Conservation (phyloP, 345 rosid species). For the Aquilaria sinensis region DNA sequence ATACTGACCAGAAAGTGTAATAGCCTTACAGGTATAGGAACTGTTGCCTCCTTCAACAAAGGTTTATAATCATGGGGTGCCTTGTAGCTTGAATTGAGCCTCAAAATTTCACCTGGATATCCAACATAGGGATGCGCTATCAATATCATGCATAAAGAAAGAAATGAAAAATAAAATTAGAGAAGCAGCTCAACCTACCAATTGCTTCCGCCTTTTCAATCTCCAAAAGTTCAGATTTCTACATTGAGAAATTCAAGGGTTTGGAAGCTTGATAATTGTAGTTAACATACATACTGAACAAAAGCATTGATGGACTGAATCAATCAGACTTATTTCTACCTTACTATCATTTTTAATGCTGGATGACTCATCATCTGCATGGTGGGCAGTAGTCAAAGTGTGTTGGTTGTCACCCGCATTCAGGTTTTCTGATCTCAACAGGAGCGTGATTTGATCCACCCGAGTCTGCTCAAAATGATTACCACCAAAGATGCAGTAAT, state of each 20-base stretch:
- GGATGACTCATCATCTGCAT: conserved; percentile 22
- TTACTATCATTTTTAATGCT: conserved; percentile 23
- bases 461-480: conserved; percentile 90
- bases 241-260: conserved; percentile 22
- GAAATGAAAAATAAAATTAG: not conserved
- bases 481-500: conserved; percentile 44
- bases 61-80: conserved; percentile 82
- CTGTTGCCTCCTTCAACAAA: conserved; percentile 64
- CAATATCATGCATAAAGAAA: conserved; percentile 5
- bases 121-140: conserved; percentile 12
- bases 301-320: not conserved
- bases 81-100: conserved; percentile 78
- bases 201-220: conserved; percentile 73
- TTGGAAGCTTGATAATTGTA: conserved; percentile 7
- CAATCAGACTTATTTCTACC: conserved; percentile 24
- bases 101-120: conserved; percentile 72
- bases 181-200: conserved; percentile 35
- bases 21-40: conserved; percentile 74
- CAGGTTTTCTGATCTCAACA: conserved; percentile 48
- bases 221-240: conserved; percentile 55
- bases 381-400: conserved; percentile 23
- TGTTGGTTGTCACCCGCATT: conserved; percentile 30
- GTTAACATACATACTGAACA: not conserved
- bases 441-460: conserved; percentile 64
- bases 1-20: not conserved